Percentiles rank a stretch among this genome's conserved stretches.
Conservation (phyloP, 768 basidiomycete genomes). For the Boletellus sp. region DNA sequence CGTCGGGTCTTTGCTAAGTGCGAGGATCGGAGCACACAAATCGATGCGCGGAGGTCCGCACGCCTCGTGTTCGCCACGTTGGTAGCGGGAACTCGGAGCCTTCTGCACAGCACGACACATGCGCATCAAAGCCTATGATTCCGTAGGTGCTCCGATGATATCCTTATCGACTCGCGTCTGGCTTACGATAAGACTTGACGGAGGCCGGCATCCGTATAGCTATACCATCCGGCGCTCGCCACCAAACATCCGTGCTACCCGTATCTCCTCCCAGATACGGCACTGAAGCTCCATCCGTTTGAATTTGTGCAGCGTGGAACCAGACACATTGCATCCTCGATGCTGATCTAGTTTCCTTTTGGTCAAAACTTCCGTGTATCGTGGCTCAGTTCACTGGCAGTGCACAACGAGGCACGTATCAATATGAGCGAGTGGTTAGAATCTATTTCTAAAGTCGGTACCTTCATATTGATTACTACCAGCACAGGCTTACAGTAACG, state of each 20-base stretch:
- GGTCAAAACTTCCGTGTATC: slow-evolving; percentile 12
- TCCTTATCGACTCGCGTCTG: slow-evolving; percentile 8
- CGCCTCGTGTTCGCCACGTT: slow-evolving; percentile 29
- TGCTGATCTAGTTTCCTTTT: slow-evolving; percentile 16
- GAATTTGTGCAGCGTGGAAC: slow-evolving; percentile 17
- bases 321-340: slow-evolving; percentile 28
- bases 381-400: slow-evolving; percentile 17
- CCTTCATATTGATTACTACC: slow-evolving; percentile 22
- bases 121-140: slow-evolving; percentile 5
- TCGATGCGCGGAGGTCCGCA: slow-evolving; percentile 2
- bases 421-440: neutral
- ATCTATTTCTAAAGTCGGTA: slow-evolving; percentile 13
- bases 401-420: slow-evolving; percentile 30
- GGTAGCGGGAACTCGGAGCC: slow-evolving; percentile 6
- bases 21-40: slow-evolving; percentile 9
- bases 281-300: slow-evolving; percentile 27
- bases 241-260: slow-evolving; percentile 10
- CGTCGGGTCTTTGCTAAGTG: slow-evolving; percentile 7
- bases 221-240: neutral
- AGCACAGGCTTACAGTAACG: slow-evolving; percentile 22
- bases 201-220: neutral
- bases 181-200: slow-evolving; percentile 18
- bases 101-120: neutral
- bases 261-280: slow-evolving; percentile 17
- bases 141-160: slow-evolving; percentile 1